Evolutionary conservation across 768 basidiomycete species (phyloP), one percentile per base, ranked within the genome.

Genomic region (Piloderma croceum): DNA sequence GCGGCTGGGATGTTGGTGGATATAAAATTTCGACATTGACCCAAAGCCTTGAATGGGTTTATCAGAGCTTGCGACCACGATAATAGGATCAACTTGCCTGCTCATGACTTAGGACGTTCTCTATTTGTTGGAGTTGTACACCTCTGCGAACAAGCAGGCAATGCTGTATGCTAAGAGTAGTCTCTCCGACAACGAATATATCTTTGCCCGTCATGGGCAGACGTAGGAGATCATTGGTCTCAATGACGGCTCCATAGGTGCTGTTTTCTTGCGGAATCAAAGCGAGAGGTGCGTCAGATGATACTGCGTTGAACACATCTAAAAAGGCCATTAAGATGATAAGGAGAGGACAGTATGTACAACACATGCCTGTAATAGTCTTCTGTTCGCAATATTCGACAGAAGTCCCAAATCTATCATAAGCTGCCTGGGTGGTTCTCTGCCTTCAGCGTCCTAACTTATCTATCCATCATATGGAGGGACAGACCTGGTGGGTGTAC

Each of bases 251-350:
- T 9, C 87, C 87, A 48, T 79, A 81, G 24, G 77, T 82, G 12
- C 78, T 78, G 50, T 90, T 90, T 59, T 90, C 87, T 57, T 85
- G 82, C 17, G 87, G 87, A 21, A 89, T 67, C n/a, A 90, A 68
- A 19, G 74, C 86, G 35, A 77, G 67, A 19, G 71, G 68, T 23
- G 64, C 60, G 11, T 54, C 55, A 9, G 63, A 41, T 5, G 74
- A 69, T 29, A 89, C 58, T 13, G 71, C 59, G 32, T 68, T 55
- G 44, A 83, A 79, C 18, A 81, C 77, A 43, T 74, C 87, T 90
- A 54, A 33, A 29, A 20, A 35, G 34, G 9, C 34, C 18, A 21
- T 13, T 29, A 9, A 29, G 27, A 9, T n/a, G n/a, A n/a, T n/a
- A n/a, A 23, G 39, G 20, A 24, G 20, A 31, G 25, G 15, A 13